These are phyloP conservation scores for Protomyces arabidopsidicola DNA, from an alignment of 1,139 yeast species.

Conservation along the genomic window DNA sequence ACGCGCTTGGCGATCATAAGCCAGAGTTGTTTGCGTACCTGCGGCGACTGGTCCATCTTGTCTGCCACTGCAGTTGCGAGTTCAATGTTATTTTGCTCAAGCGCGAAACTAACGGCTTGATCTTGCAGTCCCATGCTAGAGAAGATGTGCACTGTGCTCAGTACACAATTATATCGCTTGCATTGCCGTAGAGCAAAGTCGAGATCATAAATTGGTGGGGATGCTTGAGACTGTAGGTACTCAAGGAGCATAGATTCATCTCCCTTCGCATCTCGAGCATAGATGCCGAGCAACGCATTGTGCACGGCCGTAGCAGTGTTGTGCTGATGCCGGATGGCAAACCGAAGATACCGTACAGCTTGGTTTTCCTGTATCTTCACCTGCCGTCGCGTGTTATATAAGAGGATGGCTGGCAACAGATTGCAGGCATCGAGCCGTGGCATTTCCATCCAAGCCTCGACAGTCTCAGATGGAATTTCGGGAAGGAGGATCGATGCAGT, in stretches of 20 bases:
- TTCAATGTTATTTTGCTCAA: constrained; percentile 57
- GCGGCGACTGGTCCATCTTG: constrained; percentile 46
- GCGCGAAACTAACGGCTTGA: constrained; percentile 73
- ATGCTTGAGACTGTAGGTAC: constrained; percentile 45
- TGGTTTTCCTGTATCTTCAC: constrained; percentile 47
- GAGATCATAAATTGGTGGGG: constrained; percentile 50
- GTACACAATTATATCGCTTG: constrained; percentile 53
- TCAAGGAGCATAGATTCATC: constrained; percentile 47
- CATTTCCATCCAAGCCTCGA: constrained; percentile 71
- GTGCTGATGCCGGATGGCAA: constrained; percentile 53
- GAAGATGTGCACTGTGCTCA: constrained; percentile 67
- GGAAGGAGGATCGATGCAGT: constrained; percentile 64
- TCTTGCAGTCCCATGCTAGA: constrained; percentile 65
- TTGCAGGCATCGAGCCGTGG: constrained; percentile 52
- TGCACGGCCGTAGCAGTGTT: constrained; percentile 53
- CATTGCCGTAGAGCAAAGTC: constrained; percentile 75
- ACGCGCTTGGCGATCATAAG: constrained; percentile 59
- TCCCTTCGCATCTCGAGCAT: constrained; percentile 54
- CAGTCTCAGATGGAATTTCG: constrained; percentile 64
- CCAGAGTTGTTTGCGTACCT: constrained; percentile 69
- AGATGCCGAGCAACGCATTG: constrained; percentile 66
- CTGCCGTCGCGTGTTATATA: constrained; percentile 47
- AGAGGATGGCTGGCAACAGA: constrained; percentile 69
- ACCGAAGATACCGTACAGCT: constrained; percentile 60
- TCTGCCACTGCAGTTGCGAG: constrained; percentile 58